These are phyloP conservation scores for Gymnopilus junonius DNA, from an alignment of 768 basidiomycete genomes.

Conservation along the genomic window DNA sequence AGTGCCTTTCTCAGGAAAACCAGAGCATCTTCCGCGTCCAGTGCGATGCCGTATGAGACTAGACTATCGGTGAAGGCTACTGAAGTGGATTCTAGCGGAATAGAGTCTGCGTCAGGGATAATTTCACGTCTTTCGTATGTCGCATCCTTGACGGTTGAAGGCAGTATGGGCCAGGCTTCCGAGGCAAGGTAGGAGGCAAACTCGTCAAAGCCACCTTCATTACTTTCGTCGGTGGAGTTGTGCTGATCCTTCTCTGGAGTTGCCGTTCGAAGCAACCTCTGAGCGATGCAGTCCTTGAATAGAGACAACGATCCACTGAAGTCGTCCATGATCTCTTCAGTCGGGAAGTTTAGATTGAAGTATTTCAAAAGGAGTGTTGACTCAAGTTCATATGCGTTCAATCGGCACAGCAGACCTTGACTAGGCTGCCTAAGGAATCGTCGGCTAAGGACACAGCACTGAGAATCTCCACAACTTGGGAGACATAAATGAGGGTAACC, in stretches of 20 bases:
- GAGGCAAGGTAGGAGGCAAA: constrained; percentile 55
- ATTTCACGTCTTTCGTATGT: constrained; percentile 40
- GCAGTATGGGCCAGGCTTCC: constrained; percentile 53
- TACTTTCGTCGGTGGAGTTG: constrained; percentile 12
- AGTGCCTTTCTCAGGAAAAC: constrained; percentile 46
- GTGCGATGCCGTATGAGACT: constrained; percentile 48
- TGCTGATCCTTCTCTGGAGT: background rate
- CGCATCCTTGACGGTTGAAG: constrained; percentile 38
- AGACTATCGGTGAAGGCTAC: constrained; percentile 53
- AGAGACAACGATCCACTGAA: constrained; percentile 20
- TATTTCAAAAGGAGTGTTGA: background rate
- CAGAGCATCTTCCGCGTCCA: constrained; percentile 44
- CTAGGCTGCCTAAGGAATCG: no score
- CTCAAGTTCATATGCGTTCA: no score
- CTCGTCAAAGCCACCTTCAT: constrained; percentile 45
- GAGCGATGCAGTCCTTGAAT: constrained; percentile 53
- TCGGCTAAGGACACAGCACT: background rate
- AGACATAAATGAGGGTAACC: no score
- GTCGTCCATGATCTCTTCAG: background rate
- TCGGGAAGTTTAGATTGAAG: background rate
- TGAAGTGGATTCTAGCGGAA: constrained; percentile 45
- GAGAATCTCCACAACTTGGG: no score
- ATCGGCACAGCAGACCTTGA: no score
- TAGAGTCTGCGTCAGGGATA: constrained; percentile 38
- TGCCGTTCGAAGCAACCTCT: constrained; percentile 17